Evolutionary conservation across 2,329 filamentous ascomycete genomes (phyloP).

Genomic region (Xylaria polymorpha): DNA sequence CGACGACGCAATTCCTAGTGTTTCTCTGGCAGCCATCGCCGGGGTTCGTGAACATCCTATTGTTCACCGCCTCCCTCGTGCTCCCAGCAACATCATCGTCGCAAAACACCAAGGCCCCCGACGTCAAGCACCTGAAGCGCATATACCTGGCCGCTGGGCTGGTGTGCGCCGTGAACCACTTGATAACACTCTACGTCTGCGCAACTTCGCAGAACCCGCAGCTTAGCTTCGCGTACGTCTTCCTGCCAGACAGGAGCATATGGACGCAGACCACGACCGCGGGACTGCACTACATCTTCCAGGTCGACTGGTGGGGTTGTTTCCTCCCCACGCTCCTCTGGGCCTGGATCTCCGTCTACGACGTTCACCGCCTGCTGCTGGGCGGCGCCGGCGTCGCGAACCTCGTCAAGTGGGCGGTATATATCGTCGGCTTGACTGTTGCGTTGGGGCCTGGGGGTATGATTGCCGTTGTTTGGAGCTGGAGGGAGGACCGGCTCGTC

Average conservation of each 20-base stretch:
- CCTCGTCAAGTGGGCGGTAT: constrained; percentile 37
- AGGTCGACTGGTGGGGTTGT: constrained; percentile 46
- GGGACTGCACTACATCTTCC: constrained; percentile 50
- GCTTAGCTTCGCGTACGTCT: constrained; percentile 44
- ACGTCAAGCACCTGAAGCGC: constrained; percentile 46
- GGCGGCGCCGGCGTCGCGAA: constrained; percentile 17
- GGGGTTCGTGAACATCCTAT: constrained; percentile 41
- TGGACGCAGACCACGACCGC: constrained; percentile 41
- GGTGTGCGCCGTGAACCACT: constrained; percentile 41
- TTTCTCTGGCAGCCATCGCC: constrained; percentile 48
- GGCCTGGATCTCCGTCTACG: constrained; percentile 44
- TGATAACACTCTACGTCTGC: constrained; percentile 42
- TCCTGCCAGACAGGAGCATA: constrained; percentile 39
- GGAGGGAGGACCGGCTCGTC: constrained; percentile 46
- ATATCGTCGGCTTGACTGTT: constrained; percentile 39
- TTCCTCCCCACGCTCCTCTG: constrained; percentile 44
- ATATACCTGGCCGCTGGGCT: constrained; percentile 41
- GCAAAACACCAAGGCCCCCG: constrained; percentile 27
- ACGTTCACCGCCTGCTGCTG: constrained; percentile 42
- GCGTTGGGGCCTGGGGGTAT: constrained; percentile 45
- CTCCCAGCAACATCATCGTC: constrained; percentile 10
- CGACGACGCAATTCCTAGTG: constrained; percentile 42
- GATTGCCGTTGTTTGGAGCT: constrained; percentile 44
- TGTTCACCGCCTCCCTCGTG: constrained; percentile 39
- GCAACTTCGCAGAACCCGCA: constrained; percentile 41